Percentiles rank a stretch among this genome's conserved stretches.
Conservation (phyloP, 2,329 filamentous ascomycete species). For the Penicillium polonicum region DNA sequence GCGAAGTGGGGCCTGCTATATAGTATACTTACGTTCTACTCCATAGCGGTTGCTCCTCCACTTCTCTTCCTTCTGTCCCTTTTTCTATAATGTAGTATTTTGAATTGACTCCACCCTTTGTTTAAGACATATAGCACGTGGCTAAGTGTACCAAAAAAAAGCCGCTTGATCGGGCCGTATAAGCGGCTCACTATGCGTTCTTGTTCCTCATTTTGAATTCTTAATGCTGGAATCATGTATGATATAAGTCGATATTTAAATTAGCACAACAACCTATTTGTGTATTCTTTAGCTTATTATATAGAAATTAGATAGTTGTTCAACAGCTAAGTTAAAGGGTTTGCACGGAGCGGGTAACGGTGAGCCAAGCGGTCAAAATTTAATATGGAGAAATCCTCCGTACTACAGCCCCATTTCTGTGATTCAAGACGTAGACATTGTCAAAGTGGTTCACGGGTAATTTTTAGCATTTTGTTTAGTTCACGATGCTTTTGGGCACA, state of each 20-base stretch:
- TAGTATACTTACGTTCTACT: not conserved
- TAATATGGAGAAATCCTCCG: not conserved
- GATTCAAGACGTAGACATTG: not conserved
- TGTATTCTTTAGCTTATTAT: not conserved
- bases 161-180: too few species aligned
- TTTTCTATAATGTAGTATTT: not conserved
- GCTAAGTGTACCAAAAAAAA: too few species aligned
- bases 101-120: not conserved
- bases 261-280: not conserved
- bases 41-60: not conserved
- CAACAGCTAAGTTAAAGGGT: not conserved
- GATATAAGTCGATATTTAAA: not conserved
- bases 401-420: not conserved
- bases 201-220: not conserved
- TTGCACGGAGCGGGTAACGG: not conserved
- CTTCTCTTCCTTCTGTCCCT: not conserved
- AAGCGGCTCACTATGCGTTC: not conserved
- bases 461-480: not conserved
- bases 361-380: not conserved
- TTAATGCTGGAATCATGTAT: not conserved
- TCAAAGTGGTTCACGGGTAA: not conserved
- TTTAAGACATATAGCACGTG: not conserved
- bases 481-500: not conserved
- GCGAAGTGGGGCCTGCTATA: not conserved
- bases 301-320: not conserved